Evolutionary conservation across 208 protist genomes (phyloP).

Genomic region (Crithidia acanthocephali): DNA sequence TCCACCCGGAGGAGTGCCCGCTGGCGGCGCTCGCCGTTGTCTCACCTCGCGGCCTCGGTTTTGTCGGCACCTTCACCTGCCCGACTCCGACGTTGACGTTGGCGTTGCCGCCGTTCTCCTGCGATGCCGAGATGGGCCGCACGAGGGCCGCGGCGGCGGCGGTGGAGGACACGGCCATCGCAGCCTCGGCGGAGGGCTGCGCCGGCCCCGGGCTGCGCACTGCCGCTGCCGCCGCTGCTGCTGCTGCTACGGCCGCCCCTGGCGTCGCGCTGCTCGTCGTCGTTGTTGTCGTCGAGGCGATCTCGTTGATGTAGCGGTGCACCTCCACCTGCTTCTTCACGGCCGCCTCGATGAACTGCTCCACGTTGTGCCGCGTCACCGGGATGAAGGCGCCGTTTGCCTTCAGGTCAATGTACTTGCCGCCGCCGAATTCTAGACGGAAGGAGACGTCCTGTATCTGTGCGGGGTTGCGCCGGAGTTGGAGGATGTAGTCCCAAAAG

Average conservation of each 20-base stretch:
- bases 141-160: not conserved
- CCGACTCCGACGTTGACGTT: not conserved
- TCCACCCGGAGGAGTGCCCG: conserved; percentile 2
- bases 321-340: conserved; percentile 37
- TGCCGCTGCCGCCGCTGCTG: not conserved
- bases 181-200: not conserved
- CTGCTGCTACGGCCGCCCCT: not conserved
- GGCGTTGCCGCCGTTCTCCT: not conserved
- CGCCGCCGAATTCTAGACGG: conserved; percentile 27
- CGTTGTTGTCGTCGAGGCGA: conserved; percentile 14
- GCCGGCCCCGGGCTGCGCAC: not conserved
- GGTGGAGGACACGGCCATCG: too few species aligned
- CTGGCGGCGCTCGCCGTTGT: not conserved
- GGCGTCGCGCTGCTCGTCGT: conserved; percentile 1
- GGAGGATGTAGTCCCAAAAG: conserved; percentile 40
- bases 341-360: conserved; percentile 37
- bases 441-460: conserved; percentile 35
- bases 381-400: conserved; percentile 33
- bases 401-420: conserved; percentile 31
- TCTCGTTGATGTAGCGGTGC: conserved; percentile 36
- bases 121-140: not conserved
- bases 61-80: not conserved
- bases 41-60: conserved; percentile 9
- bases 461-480: conserved; percentile 19
- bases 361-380: conserved; percentile 45